phyloP scores from a whole-genome alignment of 2,329 filamentous ascomycete species.

The Aurifilum marmelostoma region DNA sequence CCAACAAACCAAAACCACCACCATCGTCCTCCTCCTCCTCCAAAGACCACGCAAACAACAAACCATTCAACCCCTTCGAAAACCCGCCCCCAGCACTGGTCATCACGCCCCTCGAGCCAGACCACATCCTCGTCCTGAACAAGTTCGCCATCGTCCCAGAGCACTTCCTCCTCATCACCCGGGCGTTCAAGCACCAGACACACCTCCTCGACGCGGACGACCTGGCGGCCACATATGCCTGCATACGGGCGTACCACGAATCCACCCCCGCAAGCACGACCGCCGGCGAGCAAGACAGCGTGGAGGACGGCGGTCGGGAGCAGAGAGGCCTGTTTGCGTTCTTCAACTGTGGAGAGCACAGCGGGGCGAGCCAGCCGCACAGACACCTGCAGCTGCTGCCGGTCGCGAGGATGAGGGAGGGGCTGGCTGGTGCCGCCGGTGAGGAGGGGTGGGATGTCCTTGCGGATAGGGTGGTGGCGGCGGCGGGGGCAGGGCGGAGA shows the following conservation, averaged over 20 bases:
- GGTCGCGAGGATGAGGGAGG: conserved; percentile 63
- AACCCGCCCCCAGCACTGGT: conserved; percentile 60
- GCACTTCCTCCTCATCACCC: conserved; percentile 74
- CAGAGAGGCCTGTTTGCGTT: conserved; percentile 61
- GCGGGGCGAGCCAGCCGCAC: conserved; percentile 73
- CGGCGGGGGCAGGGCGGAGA: conserved; percentile 20
- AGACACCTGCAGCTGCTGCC: conserved; percentile 74
- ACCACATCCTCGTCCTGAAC: conserved; percentile 71
- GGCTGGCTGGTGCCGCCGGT: conserved; percentile 39
- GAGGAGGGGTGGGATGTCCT: conserved; percentile 52
- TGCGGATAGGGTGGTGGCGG: conserved; percentile 42
- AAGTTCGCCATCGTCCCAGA: conserved; percentile 73
- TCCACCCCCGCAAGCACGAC: conserved; percentile 30
- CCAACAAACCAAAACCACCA: conserved; percentile 63
- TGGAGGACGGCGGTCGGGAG: conserved; percentile 26
- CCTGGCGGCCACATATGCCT: conserved; percentile 63
- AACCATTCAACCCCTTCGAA: conserved; percentile 66
- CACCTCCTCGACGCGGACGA: conserved; percentile 64
- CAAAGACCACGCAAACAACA: conserved; percentile 37
- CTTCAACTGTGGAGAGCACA: conserved; percentile 71
- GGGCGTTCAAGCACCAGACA: conserved; percentile 65
- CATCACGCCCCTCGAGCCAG: conserved; percentile 52
- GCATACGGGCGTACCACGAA: conserved; percentile 58
- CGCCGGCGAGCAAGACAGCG: neutral
- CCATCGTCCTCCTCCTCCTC: neutral